Conservation (phyloP, 169 alveolate species). For the Blepharisma undulans region DNA sequence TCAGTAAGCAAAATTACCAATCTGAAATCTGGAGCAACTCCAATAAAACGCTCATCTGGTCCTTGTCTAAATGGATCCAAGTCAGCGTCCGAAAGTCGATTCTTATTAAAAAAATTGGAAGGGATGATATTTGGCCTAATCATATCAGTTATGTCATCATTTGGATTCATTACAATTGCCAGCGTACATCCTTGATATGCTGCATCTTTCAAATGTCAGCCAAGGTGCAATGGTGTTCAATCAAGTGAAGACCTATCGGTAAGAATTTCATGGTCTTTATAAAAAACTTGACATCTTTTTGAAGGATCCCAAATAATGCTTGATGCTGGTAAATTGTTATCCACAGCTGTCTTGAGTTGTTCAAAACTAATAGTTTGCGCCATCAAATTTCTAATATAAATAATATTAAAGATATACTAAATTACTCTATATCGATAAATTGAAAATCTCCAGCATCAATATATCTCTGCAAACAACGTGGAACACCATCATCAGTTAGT, state of each 20-base stretch:
- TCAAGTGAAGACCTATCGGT: not conserved
- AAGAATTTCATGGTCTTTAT: constrained; percentile 28
- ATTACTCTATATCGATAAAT: not conserved
- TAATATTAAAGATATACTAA: no score
- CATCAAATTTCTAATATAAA: not conserved
- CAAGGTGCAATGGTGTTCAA: not conserved
- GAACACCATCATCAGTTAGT: not conserved
- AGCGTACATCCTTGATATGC: not conserved
- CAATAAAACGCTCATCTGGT: not conserved
- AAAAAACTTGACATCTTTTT: not conserved
- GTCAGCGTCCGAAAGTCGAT: not conserved
- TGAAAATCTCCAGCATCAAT: not conserved
- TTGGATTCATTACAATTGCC: not conserved
- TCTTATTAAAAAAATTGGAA: not conserved
- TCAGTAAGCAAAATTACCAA: not conserved
- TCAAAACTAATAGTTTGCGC: not conserved
- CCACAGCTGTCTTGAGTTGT: constrained; percentile 1
- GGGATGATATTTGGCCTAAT: not conserved
- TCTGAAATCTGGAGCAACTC: not conserved
- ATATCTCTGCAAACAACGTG: not conserved
- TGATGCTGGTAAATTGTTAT: not conserved
- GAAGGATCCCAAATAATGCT: constrained; percentile 9
- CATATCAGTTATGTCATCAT: not conserved
- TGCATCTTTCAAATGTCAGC: not conserved
- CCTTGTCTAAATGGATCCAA: not conserved